Evolutionary conservation across 495 filamentous ascomycete genomes (phyloP), one percentile per base, ranked within the genome.

Genomic region (Penicillium egyptiacum): DNA sequence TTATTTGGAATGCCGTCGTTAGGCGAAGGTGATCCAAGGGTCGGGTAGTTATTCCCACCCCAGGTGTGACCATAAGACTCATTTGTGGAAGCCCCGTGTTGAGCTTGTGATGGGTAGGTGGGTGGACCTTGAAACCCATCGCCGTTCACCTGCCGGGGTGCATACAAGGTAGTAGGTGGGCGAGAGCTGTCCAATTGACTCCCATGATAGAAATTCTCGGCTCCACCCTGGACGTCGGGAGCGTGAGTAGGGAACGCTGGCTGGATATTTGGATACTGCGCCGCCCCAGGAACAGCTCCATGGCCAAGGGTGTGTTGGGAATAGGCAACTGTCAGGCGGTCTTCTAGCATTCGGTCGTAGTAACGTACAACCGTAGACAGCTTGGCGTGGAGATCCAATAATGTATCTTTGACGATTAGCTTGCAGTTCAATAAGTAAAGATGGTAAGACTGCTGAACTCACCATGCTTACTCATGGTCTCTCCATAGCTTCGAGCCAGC

Each of bases 391-490:
- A 98, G 76, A 65, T 98, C 94, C 42, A 97, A 84, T 10, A 98
- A 80, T 2, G 94, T 92, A 68, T 98, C 83, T 85, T 59, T 37
- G 58, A n/a, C 50, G 20, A 59, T 80, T 57, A 80, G 70, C 25
- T 26, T 55, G 56, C 11, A 5, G 30, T 40, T 58, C 30, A 12
- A 53, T 20, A 14, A 44, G 46, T 8, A 37, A 42, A 10, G 14
- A 16, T 20, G 3, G 1, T 3, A 33, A 8, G 39, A 23, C 55
- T 58, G 25, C 39, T 19, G 22, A 30, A 78, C 85, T 68, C 78
- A 90, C 92, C 93, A 70, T 98, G 94, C 73, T 98, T 98, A 81
- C 93, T 98, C 94, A 98, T 98, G 1, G 94, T 98, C 74, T 98
- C 94, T 37, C 94, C 94, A 73, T 97, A 98, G 8, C 93, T 97